Evolutionary conservation across 441 rosid genomes (phyloP).

Genomic region (Populus hybrid): DNA sequence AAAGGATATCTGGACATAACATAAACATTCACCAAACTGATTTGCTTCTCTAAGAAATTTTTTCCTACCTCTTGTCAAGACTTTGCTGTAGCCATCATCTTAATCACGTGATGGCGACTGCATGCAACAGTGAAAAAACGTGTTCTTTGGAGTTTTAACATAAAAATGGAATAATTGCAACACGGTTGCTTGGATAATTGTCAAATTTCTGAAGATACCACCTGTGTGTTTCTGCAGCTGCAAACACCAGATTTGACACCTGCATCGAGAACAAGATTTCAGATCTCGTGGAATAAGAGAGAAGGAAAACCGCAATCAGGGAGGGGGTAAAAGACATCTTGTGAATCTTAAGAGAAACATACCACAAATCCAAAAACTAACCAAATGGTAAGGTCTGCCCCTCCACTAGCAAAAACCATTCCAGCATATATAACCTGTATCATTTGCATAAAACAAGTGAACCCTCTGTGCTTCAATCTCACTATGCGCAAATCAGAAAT

Average conservation of each 20-base stretch:
- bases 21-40: not conserved
- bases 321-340: not conserved
- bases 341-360: constrained; percentile 9
- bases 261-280: constrained; percentile 19
- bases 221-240: constrained; percentile 69
- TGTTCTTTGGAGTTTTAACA: constrained; percentile 22
- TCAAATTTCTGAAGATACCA: constrained; percentile 75
- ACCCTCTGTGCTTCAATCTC: not conserved
- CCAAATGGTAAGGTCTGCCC: constrained; percentile 59
- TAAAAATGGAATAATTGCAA: constrained; percentile 50
- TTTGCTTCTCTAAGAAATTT: not conserved
- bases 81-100: not conserved
- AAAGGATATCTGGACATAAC: not conserved
- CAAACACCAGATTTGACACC: constrained; percentile 61
- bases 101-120: not conserved
- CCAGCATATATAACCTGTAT: constrained; percentile 64
- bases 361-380: constrained; percentile 65
- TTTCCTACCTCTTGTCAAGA: not conserved
- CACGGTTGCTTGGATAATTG: constrained; percentile 52
- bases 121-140: not conserved
- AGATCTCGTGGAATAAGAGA: not conserved
- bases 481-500: not conserved
- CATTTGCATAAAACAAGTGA: constrained; percentile 2
- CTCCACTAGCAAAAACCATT: constrained; percentile 72
- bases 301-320: not conserved